phyloP scores from a whole-genome alignment of 2,329 filamentous ascomycete species.

The Fusarium bulbicola region DNA sequence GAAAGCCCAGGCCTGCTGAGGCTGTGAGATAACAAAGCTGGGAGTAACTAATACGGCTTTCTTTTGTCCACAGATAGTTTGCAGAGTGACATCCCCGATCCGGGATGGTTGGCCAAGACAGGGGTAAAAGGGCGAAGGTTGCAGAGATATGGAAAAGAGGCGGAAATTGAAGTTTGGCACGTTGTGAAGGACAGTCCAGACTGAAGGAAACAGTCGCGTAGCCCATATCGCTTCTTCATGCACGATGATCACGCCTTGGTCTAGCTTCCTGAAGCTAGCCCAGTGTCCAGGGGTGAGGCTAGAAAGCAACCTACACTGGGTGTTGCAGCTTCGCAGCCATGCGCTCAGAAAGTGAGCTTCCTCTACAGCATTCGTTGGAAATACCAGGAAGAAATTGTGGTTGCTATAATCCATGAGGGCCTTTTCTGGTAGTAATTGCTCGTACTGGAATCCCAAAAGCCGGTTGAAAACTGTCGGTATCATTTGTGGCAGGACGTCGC shows the following conservation, averaged over 20 bases:
- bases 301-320: constrained; percentile 54
- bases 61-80: constrained; percentile 45
- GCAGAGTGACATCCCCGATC: constrained; percentile 40
- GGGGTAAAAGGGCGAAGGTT: constrained; percentile 27
- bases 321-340: constrained; percentile 56
- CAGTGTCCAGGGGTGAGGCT: constrained; percentile 57
- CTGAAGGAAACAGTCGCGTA: constrained; percentile 51
- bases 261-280: constrained; percentile 52
- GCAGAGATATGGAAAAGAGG: constrained; percentile 50
- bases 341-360: constrained; percentile 51
- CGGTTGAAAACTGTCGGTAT: constrained; percentile 39
- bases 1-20: constrained; percentile 46
- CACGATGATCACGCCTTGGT: constrained; percentile 52
- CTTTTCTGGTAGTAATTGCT: constrained; percentile 40
- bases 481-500: constrained; percentile 26
- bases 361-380: constrained; percentile 51
- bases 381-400: constrained; percentile 57
- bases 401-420: constrained; percentile 28
- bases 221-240: constrained; percentile 54
- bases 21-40: constrained; percentile 53
- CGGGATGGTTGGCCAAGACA: neutral
- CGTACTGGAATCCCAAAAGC: constrained; percentile 47
- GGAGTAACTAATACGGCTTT: constrained; percentile 52
- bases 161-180: constrained; percentile 49
- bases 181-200: constrained; percentile 47